A percentile compares a stretch with the other conserved stretches of the same genome.
phyloP scores from a whole-genome alignment of 1,284 basidiomycete species.

The Leccinum angustisporum region DNA sequence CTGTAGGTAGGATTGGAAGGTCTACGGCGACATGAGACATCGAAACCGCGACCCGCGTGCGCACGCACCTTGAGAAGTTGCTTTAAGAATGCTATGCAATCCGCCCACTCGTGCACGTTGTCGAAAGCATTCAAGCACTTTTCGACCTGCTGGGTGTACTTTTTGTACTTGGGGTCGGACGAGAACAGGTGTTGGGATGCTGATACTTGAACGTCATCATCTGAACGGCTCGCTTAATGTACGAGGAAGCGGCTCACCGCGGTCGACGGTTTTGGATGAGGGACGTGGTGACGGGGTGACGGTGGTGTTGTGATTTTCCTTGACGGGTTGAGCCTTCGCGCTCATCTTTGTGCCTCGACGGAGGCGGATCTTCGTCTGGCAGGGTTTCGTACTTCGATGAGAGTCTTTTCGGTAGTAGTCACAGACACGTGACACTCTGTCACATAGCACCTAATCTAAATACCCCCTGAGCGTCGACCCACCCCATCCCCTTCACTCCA shows the following conservation, averaged over 20 bases:
- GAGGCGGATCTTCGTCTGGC: conserved; percentile 14
- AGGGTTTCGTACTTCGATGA: neutral
- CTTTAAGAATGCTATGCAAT: conserved; percentile 97
- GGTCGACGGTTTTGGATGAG: conserved; percentile 43
- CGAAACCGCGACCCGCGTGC: neutral
- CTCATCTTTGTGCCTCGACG: conserved; percentile 17
- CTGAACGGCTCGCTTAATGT: conserved; percentile 1
- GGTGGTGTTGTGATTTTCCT: conserved; percentile 21
- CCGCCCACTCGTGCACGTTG: conserved; percentile 98
- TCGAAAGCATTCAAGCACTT: conserved; percentile 92
- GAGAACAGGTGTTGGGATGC: conserved; percentile 52
- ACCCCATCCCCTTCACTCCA: conserved; percentile 32
- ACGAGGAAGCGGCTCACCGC: conserved; percentile 40
- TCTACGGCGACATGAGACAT: conserved; percentile 45
- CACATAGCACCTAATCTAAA: conserved; percentile 20
- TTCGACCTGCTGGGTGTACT: conserved; percentile 90
- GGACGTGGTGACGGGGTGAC: conserved; percentile 35
- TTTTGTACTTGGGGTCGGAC: conserved; percentile 94
- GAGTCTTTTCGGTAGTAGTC: conserved; percentile 7
- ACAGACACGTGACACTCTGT: conserved; percentile 15
- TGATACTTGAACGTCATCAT: conserved; percentile 30
- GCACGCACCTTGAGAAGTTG: conserved; percentile 79
- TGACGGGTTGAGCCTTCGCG: conserved; percentile 16
- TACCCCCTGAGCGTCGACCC: conserved; percentile 13
- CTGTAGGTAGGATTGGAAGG: conserved; percentile 87